phyloP scores from a whole-genome alignment of 192 early-diverging fungal genomes.

The Entomortierella chlamydospora region DNA sequence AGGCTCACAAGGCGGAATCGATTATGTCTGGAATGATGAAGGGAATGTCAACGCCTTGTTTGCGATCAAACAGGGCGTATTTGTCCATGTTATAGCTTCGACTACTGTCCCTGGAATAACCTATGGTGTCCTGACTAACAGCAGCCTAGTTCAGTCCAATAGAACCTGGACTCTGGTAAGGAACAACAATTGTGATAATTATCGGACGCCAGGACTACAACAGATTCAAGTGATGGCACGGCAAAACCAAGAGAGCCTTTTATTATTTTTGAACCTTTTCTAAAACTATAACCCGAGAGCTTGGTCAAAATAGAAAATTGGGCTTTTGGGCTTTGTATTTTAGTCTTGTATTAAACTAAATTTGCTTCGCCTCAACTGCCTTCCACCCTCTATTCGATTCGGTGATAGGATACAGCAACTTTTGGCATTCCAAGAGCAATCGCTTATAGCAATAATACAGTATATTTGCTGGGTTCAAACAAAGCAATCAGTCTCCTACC shows the following conservation, averaged over 20 bases:
- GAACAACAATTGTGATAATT: no score
- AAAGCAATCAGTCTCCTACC: conserved; percentile 2
- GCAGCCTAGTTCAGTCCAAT: conserved; percentile 15
- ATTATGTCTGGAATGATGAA: conserved; percentile 9
- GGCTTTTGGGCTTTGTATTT: conserved; percentile 28
- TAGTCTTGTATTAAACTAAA: not conserved
- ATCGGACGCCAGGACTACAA: no score
- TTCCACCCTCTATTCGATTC: no score
- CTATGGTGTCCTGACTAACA: not conserved
- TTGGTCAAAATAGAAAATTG: no score
- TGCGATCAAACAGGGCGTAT: conserved; percentile 3
- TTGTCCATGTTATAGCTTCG: conserved; percentile 15
- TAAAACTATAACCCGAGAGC: no score
- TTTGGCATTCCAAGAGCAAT: conserved; percentile 4
- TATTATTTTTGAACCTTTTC: no score
- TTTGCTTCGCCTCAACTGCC: not conserved
- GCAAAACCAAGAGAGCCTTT: no score
- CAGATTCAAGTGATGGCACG: no score
- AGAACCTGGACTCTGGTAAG: conserved; percentile 15
- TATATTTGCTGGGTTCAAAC: conserved; percentile 2
- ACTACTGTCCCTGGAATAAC: not conserved
- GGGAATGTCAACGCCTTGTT: conserved; percentile 3
- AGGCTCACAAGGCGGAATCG: not conserved
- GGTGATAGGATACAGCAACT: not conserved
- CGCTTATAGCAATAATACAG: not conserved